phyloP scores from a whole-genome alignment of 2,329 filamentous ascomycete genomes.

The Nemania sp. region DNA sequence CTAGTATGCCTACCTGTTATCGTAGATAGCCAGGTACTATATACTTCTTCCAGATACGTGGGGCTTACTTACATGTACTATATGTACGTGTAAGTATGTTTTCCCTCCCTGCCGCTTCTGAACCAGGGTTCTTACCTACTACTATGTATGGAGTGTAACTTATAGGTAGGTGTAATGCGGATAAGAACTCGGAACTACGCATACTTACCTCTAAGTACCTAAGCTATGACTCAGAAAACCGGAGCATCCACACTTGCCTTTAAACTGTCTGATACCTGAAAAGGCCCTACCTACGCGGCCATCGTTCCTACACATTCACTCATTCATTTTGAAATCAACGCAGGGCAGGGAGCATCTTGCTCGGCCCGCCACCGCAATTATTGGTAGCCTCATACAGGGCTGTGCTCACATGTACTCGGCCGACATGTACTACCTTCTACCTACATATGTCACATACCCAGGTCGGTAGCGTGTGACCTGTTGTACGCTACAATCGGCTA shows the following conservation, averaged over 20 bases:
- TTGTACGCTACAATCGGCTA: neutral
- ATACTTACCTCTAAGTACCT: no score
- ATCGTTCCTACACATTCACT: slow-evolving; percentile 1
- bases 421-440: no score
- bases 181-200: no score
- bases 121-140: neutral
- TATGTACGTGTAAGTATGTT: neutral
- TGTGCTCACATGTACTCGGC: neutral
- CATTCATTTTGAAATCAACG: no score
- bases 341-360: neutral
- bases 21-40: no score
- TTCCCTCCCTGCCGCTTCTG: neutral
- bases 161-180: no score
- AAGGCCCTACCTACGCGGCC: neutral
- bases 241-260: slow-evolving; percentile 11
- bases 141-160: no score
- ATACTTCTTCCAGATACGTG: no score
- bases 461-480: neutral
- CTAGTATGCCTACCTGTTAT: no score
- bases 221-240: slow-evolving; percentile 29
- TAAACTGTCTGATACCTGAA: neutral
- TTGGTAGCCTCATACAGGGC: neutral
- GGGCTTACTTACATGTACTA: neutral
- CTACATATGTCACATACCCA: no score
- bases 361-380: slow-evolving; percentile 1